Conservation (phyloP, 192 early-diverging fungal genomes). For the Coemansia sp. region DNA sequence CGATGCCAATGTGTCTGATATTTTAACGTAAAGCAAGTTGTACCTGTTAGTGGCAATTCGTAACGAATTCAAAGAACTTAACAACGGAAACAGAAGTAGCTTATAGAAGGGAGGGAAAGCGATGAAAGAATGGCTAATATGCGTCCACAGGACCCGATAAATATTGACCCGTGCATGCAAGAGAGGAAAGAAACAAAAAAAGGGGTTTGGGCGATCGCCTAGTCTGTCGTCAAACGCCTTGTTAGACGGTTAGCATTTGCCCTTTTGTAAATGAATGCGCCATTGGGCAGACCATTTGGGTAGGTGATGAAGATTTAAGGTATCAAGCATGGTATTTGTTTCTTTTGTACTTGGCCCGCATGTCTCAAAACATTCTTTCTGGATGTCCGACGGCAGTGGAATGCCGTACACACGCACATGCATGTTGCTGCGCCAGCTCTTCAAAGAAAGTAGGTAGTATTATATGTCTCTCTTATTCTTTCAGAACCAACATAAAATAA, state of each 20-base stretch:
- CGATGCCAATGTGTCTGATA: background rate
- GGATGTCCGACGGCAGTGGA: background rate
- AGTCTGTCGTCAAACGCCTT: background rate
- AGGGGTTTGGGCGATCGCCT: background rate
- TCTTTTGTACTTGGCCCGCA: background rate
- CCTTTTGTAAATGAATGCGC: background rate
- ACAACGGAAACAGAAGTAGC: background rate
- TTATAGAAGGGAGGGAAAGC: background rate
- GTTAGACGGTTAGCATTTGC: background rate
- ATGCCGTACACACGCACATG: background rate
- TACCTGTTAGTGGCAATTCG: background rate
- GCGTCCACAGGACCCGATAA: background rate
- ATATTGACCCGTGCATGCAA: background rate
- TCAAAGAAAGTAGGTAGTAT: background rate
- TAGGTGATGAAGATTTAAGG: background rate
- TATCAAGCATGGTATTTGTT: background rate
- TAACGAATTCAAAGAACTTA: background rate
- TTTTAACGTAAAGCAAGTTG: background rate
- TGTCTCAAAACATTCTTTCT: background rate
- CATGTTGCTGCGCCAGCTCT: background rate
- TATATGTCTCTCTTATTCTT: background rate
- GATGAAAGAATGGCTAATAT: background rate
- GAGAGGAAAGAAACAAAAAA: background rate
- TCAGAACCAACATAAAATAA: background rate
- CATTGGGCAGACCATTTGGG: background rate